Evolutionary conservation across 306 rosid species (phyloP), one percentile per base, ranked within the genome.

Genomic region (Casuarina glauca): DNA sequence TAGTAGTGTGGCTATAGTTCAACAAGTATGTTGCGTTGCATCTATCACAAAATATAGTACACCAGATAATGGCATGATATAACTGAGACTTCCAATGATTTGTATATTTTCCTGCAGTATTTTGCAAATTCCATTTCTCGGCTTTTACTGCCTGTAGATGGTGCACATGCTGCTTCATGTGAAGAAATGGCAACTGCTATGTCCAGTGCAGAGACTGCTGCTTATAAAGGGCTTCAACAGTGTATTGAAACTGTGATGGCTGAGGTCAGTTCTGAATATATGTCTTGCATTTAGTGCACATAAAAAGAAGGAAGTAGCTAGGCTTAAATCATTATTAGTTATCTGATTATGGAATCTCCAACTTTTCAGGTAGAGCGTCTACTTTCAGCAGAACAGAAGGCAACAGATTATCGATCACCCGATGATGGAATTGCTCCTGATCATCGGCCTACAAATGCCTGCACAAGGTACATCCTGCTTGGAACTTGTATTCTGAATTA

Each of bases 191-290:
- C 94, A 57, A 87, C 91, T 4, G 98, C 99, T 76, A 89, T 96
- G 99, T 93, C 98, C 73, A 96, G 96, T 89, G 99, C 99, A 69
- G 99, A 96, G 89, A 91, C 96, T 80, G 96, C 98, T 74, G 99
- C 99, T 72, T 93, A 96, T 82, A 96, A 87, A 88, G 99, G 99
- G 78, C 83, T 96, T 70, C 96, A 89, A 72, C 93, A 91, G 64
- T 91, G 96, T 84, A 96, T 96, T 66, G 99, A 96, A 89, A 96
- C 99, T 80, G 97, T 96, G 85, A 96, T 96, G 99, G 97, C 98
- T 16, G 99, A 96, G 99, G 98, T 96, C 75, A 81, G 93, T 74
- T 85, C 49, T 68, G 67, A 73, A 35, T 44, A 66, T 26, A 66
- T 26, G 49, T 49, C 1, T 72, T 9, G 66, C 20, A 39, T 81